Percentiles rank a stretch among this genome's conserved stretches.
Evolutionary conservation across 1,284 basidiomycete species (phyloP).

Genomic region (Ustilago crameri): DNA sequence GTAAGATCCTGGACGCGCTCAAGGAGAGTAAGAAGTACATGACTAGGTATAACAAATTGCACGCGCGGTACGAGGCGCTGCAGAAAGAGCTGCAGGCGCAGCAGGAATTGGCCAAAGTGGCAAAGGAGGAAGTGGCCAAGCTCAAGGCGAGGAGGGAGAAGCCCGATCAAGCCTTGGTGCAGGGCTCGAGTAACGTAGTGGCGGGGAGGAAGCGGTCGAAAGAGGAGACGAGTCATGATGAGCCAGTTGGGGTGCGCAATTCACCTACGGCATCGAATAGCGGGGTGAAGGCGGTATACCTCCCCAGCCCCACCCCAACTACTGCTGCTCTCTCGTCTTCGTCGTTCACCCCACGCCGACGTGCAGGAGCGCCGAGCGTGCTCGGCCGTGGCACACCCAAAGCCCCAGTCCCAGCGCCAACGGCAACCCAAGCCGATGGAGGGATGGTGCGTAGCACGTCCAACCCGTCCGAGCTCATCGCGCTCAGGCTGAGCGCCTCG

Average conservation of each 20-base stretch:
- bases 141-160: slow-evolving; percentile 2
- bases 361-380: slow-evolving; percentile 1
- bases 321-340: neutral
- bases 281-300: slow-evolving; percentile 21
- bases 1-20: slow-evolving; percentile 53
- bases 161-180: neutral
- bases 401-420: neutral
- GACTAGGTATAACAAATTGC: slow-evolving; percentile 29
- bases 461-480: slow-evolving; percentile 41
- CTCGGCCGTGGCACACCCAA: slow-evolving; percentile 20
- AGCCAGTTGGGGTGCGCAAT: neutral
- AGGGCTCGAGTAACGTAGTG: neutral
- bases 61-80: slow-evolving; percentile 21
- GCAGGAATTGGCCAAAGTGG: neutral
- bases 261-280: neutral
- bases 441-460: slow-evolving; percentile 34
- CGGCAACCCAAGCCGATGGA: no score
- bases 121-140: slow-evolving; percentile 6
- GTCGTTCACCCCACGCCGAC: slow-evolving; percentile 24
- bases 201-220: slow-evolving; percentile 31
- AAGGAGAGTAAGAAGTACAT: slow-evolving; percentile 56
- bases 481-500: slow-evolving; percentile 4
- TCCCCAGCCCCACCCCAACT: slow-evolving; percentile 7
- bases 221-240: neutral
- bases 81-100: slow-evolving; percentile 12